A percentile compares a stretch with the other conserved stretches of the same genome.
Evolutionary conservation across 2,329 filamentous ascomycete genomes (phyloP).

Genomic region (Onygena corvina): DNA sequence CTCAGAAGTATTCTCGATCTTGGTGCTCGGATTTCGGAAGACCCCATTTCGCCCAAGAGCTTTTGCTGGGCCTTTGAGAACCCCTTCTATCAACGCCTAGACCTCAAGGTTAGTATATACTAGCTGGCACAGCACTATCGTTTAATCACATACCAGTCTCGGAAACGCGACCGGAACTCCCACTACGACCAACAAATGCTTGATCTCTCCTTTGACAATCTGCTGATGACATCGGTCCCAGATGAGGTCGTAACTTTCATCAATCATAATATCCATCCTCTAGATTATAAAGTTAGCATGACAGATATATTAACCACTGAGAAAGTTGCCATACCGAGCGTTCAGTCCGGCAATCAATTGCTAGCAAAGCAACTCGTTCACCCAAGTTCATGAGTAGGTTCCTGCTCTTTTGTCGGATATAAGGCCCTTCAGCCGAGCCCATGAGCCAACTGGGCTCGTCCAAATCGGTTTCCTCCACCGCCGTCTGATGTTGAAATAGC

Average conservation of each 20-base stretch:
- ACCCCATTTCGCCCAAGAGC: constrained; percentile 71
- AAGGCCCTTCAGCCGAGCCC: constrained; percentile 68
- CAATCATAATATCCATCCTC: constrained; percentile 64
- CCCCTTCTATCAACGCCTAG: constrained; percentile 53
- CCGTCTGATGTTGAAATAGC: constrained; percentile 92
- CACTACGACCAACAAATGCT: constrained; percentile 77
- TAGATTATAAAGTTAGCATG: constrained; percentile 17
- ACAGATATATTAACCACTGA: background rate
- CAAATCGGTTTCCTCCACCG: constrained; percentile 64
- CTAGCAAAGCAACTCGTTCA: constrained; percentile 65
- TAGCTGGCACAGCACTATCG: constrained; percentile 3
- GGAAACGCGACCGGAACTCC: constrained; percentile 77
- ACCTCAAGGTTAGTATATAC: constrained; percentile 36
- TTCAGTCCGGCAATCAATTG: constrained; percentile 84
- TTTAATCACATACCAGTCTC: constrained; percentile 48
- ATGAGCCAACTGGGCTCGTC: constrained; percentile 88
- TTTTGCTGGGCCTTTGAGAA: constrained; percentile 80
- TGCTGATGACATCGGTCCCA: constrained; percentile 77
- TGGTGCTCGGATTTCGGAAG: constrained; percentile 69
- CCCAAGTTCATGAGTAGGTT: constrained; percentile 80
- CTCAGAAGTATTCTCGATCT: constrained; percentile 83
- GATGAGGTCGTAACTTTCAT: constrained; percentile 72
- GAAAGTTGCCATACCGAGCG: constrained; percentile 45
- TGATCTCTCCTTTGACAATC: constrained; percentile 69
- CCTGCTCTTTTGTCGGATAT: constrained; percentile 74